Evolutionary conservation across 2,329 filamentous ascomycete species (phyloP).

Genomic region (Tolypocladium cylindrosporum): DNA sequence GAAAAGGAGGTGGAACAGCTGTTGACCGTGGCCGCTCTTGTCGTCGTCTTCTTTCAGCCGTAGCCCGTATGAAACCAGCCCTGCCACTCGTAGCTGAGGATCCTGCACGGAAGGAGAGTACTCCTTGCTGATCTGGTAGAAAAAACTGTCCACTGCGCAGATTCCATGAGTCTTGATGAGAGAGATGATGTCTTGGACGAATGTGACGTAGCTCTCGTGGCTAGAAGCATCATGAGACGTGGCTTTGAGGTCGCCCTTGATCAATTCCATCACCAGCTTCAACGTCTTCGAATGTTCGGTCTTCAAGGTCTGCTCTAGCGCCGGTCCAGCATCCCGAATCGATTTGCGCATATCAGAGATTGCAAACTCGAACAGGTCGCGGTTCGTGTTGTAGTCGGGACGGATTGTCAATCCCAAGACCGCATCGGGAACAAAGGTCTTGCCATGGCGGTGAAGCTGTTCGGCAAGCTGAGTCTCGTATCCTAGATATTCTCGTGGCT

Average conservation of each 20-base stretch:
- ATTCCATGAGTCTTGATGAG: constrained; percentile 46
- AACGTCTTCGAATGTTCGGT: constrained; percentile 33
- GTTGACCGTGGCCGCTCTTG: constrained; percentile 31
- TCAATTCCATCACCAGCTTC: constrained; percentile 40
- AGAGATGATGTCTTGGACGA: constrained; percentile 40
- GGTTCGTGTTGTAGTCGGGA: constrained; percentile 39
- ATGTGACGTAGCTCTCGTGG: constrained; percentile 38
- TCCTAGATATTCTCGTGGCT: constrained; percentile 32
- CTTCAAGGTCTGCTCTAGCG: constrained; percentile 24
- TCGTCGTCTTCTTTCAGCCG: constrained; percentile 41
- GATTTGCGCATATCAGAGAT: constrained; percentile 40
- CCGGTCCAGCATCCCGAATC: constrained; percentile 27
- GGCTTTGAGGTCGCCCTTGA: constrained; percentile 37
- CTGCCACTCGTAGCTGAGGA: constrained; percentile 44
- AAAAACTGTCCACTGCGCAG: constrained; percentile 44
- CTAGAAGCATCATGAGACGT: constrained; percentile 24
- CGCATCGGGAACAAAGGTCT: constrained; percentile 32
- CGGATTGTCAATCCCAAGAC: constrained; percentile 23
- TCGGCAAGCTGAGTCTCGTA: constrained; percentile 42
- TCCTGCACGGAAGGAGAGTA: constrained; percentile 47
- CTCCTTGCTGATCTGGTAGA: constrained; percentile 44
- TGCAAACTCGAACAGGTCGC: constrained; percentile 37
- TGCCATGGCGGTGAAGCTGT: constrained; percentile 29
- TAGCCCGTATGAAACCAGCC: constrained; percentile 45
- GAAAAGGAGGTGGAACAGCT: constrained; percentile 47